Conservation (phyloP, 2,329 filamentous ascomycete genomes). For the Clonostachys byssicola region DNA sequence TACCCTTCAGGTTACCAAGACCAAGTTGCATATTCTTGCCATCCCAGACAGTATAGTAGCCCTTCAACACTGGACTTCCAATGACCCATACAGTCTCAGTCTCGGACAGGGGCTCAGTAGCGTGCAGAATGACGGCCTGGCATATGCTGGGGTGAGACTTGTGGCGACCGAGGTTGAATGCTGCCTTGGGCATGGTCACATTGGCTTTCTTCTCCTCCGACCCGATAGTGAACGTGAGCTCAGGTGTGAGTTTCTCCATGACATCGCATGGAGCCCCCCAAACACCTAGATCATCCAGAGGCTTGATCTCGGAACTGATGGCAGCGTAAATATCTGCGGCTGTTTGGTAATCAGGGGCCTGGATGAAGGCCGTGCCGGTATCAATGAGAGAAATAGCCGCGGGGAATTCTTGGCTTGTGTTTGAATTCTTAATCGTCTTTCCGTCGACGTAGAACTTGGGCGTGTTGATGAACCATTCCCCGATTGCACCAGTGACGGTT, state of each 20-base stretch:
- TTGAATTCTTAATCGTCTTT: constrained; percentile 6
- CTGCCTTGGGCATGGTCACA: constrained; percentile 17
- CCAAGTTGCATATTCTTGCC: constrained; percentile 15
- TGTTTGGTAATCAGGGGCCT: constrained; percentile 18
- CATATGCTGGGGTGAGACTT: constrained; percentile 13
- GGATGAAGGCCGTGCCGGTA: constrained; percentile 21
- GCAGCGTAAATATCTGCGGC: constrained; percentile 19
- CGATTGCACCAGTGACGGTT: constrained; percentile 5
- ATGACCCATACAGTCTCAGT: constrained; percentile 18
- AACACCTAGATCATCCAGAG: constrained; percentile 18
- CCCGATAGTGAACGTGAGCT: constrained; percentile 22
- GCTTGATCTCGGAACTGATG: constrained; percentile 19
- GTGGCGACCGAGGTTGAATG: constrained; percentile 25
- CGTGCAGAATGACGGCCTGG: constrained; percentile 20
- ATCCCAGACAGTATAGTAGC: constrained; percentile 29
- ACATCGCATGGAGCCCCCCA: constrained; percentile 25
- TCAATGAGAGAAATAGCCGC: constrained; percentile 19
- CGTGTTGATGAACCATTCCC: constrained; percentile 17
- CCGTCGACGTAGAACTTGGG: constrained; percentile 15
- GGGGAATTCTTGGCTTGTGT: constrained; percentile 6
- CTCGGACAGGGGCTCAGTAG: constrained; percentile 6
- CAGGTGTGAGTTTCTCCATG: constrained; percentile 15
- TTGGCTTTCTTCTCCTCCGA: constrained; percentile 10
- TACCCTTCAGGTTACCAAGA: constrained; percentile 10
- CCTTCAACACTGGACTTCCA: constrained; percentile 23